Conservation (phyloP, 1,139 yeast species). For the Debaryomyces sp. region DNA sequence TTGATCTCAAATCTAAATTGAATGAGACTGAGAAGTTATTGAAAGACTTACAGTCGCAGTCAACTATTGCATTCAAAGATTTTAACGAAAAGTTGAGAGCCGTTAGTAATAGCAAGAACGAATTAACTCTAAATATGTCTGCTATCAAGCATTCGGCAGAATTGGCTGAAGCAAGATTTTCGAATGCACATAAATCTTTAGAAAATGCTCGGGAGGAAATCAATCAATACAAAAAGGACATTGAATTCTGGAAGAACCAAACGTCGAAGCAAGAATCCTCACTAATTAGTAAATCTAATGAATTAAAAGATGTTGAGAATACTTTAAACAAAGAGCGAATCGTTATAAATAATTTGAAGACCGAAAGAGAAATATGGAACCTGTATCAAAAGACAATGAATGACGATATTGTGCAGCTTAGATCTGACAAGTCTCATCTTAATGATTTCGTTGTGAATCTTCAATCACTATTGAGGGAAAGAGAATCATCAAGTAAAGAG, state of each 20-base stretch:
- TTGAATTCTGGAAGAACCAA: conserved; percentile 53
- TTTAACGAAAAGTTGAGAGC: conserved; percentile 33
- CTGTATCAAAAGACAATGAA: conserved; percentile 56
- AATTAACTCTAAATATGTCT: conserved; percentile 32
- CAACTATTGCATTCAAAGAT: conserved; percentile 24
- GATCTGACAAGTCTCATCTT: conserved; percentile 62
- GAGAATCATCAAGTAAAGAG: conserved; percentile 57
- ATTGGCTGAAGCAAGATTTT: conserved; percentile 36
- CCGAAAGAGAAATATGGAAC: conserved; percentile 57
- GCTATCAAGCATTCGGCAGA: conserved; percentile 35
- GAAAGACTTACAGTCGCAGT: conserved; percentile 33
- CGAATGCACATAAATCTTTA: conserved; percentile 35
- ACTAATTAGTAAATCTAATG: conserved; percentile 55
- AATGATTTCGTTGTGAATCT: conserved; percentile 62
- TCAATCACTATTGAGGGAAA: conserved; percentile 63
- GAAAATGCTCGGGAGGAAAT: conserved; percentile 50
- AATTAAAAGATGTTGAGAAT: conserved; percentile 60
- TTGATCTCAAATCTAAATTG: conserved; percentile 31
- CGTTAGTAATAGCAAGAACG: conserved; percentile 30
- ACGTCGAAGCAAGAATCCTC: conserved; percentile 58
- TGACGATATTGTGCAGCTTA: conserved; percentile 55
- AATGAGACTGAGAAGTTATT: conserved; percentile 31
- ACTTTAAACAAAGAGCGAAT: conserved; percentile 48
- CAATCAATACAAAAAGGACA: conserved; percentile 48
- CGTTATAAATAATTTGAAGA: conserved; percentile 51